Percentiles rank a stretch among this genome's conserved stretches.
These are phyloP conservation scores for Fragilaria radians DNA, from an alignment of 108 stramenopile species.

Conservation along the genomic window DNA sequence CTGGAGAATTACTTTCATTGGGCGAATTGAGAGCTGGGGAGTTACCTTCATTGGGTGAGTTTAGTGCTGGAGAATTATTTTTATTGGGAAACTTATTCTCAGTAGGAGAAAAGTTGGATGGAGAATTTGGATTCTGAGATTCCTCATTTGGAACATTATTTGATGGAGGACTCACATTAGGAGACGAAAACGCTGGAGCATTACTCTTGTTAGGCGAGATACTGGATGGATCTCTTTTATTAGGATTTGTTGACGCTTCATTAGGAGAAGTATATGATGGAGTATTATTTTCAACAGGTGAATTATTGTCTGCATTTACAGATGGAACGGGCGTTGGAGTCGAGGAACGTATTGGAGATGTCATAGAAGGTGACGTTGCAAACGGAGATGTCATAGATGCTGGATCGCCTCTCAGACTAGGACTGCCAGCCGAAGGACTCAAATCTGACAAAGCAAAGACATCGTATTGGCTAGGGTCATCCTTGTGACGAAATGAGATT, in stretches of 20 bases:
- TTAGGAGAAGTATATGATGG: background rate
- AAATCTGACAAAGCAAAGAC: background rate
- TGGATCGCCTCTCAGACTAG: background rate
- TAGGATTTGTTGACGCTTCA: background rate
- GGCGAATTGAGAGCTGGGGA: background rate
- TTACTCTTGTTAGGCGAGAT: background rate
- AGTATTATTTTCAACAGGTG: background rate
- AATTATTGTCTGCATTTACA: background rate
- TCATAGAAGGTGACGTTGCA: background rate
- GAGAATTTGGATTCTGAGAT: background rate
- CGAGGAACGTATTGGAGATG: background rate
- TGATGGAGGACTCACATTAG: background rate
- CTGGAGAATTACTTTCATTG: background rate
- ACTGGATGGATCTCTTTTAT: background rate
- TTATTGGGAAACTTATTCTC: background rate
- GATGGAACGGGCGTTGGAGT: background rate
- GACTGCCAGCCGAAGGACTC: background rate
- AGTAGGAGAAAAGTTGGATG: background rate
- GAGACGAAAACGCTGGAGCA: background rate
- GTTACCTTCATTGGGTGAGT: no score
- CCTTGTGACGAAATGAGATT: background rate
- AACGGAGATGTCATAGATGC: background rate
- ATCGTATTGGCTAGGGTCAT: background rate
- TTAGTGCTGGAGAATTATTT: no score
- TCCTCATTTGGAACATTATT: background rate